Evolutionary conservation across 306 rosid genomes (phyloP).

Genomic region (Glycine tomentella): DNA sequence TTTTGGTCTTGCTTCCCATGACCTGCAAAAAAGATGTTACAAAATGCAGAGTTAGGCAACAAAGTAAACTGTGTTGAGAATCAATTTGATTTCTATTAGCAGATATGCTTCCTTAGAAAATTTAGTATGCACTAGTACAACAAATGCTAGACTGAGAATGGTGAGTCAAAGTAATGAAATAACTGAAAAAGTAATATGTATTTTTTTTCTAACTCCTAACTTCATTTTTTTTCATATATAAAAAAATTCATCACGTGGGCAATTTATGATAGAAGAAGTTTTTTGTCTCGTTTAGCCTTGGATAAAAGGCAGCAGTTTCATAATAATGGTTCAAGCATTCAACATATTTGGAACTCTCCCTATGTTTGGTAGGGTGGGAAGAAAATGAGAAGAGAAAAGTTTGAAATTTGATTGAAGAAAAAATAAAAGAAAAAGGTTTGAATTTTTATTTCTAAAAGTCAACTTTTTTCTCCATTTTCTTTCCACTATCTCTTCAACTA

Average conservation of each 20-base stretch:
- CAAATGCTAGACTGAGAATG: neutral
- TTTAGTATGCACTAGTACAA: too few relatives aligned
- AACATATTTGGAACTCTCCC: neutral
- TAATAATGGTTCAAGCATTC: slow-evolving; percentile 14
- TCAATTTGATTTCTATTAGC: slow-evolving; percentile 7
- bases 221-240: neutral
- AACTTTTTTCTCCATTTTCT: neutral
- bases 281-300: neutral
- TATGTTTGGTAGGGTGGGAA: neutral
- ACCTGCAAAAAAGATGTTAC: slow-evolving; percentile 62
- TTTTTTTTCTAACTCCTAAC: neutral
- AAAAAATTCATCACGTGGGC: neutral
- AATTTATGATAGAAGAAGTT: neutral
- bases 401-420: neutral
- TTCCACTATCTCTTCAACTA: neutral
- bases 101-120: slow-evolving; percentile 10
- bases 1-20: slow-evolving; percentile 95
- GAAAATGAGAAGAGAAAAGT: neutral
- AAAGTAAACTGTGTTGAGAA: slow-evolving; percentile 18
- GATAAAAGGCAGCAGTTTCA: neutral
- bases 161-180: slow-evolving; percentile 7
- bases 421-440: neutral
- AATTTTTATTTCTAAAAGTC: neutral
- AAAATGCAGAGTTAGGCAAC: slow-evolving; percentile 7
- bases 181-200: neutral